phyloP scores from a whole-genome alignment of 1,139 yeast genomes.

The Pichia sp. region DNA sequence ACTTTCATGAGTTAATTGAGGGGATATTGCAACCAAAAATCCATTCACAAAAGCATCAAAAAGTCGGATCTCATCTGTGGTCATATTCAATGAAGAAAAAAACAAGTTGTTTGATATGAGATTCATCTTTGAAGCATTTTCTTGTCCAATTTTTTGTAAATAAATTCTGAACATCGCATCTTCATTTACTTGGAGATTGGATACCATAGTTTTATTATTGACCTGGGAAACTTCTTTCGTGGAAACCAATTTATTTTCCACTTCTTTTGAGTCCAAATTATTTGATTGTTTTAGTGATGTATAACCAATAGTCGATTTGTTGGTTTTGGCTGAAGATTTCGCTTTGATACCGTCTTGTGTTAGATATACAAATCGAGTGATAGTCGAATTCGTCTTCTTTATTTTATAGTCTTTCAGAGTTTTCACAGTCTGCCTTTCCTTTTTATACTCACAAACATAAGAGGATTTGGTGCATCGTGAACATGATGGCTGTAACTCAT shows the following conservation, averaged over 20 bases:
- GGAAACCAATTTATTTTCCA: not conserved
- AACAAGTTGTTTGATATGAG: not conserved
- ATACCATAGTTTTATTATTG: not conserved
- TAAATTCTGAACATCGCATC: constrained; percentile 6
- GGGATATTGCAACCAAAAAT: constrained; percentile 32
- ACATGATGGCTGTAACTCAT: too few relatives aligned
- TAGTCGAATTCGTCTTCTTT: too few relatives aligned
- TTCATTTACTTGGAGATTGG: constrained; percentile 1
- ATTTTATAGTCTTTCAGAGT: too few relatives aligned
- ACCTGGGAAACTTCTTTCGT: not conserved
- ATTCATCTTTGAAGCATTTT: not conserved
- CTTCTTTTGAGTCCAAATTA: not conserved
- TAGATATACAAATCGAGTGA: too few relatives aligned
- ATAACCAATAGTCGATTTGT: too few relatives aligned
- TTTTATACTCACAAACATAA: too few relatives aligned
- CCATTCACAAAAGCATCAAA: constrained; percentile 30
- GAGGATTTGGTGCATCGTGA: too few relatives aligned
- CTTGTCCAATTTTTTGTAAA: constrained; percentile 1
- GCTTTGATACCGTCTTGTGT: too few relatives aligned
- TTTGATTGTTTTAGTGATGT: too few relatives aligned
- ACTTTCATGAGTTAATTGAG: constrained; percentile 34
- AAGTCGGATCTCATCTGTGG: constrained; percentile 5
- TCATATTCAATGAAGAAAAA: not conserved
- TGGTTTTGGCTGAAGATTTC: too few relatives aligned
- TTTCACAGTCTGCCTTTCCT: too few relatives aligned